Base-by-base conservation (phyloP, 192 early-diverging fungal species). In the Backusella parvicylindrica region DNA sequence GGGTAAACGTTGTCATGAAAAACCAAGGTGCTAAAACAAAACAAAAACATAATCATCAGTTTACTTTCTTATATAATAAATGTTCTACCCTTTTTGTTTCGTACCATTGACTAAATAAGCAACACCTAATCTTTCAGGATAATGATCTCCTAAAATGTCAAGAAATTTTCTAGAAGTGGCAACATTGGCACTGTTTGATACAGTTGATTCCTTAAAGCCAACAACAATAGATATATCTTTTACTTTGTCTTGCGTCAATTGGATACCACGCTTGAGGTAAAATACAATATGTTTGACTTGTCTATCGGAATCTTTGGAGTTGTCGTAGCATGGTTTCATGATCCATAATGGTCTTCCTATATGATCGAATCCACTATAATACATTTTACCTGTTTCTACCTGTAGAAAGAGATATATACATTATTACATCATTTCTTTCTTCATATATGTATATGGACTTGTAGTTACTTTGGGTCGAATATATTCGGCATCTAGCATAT, bases 231-330 rank as follows among this genome's bases (percentile, higher is more conserved):
- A 82, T 12, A 97, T 80, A 64, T 82, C 88, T 72, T 96, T 91
- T 40, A 93, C 92, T 21, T 88, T 88, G 18, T 88, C 79, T 30
- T 92, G 92, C 85, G 94, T 89, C 18, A 91, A 69, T 40, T 84
- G 85, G 63, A 95, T 91, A 68, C 88, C 89, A 37, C 83, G 70
- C 79, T 98, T 94, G n/a, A 96, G 86, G 60, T 89, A 91, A 79
- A 91, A 98, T 8, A 96, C 88, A 32, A 93, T 88, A 81, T 89
- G 90, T 37, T 89, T 85, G 68, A 98, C 86, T 85, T 96, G 94
- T 65, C 86, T 72, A 16, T 87, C 82, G 0, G 83, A 81, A 26
- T 89, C 89, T 38, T 90, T 91, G 2, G 93, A 94, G 86, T 95
- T 95, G 70, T 98, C 90, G 49, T 86, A 83, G 40, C 89, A 87